Percentiles rank a stretch among this genome's conserved stretches.
phyloP scores from a whole-genome alignment of 345 rosid species.

The Erysimum cheiranthoides region DNA sequence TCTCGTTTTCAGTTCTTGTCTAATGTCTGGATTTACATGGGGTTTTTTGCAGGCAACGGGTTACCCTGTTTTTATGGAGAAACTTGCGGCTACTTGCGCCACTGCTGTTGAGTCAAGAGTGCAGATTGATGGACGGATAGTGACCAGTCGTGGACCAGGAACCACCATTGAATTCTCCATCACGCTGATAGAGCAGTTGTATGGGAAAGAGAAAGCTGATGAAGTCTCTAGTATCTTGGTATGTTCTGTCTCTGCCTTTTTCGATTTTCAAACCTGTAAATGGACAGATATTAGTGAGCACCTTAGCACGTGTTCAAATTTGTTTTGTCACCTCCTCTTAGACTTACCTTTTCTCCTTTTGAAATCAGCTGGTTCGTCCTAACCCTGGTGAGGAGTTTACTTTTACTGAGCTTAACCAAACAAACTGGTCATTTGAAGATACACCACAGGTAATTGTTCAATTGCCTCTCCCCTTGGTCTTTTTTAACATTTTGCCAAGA shows the following conservation, averaged over 20 bases:
- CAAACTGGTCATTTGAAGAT: conserved; percentile 65
- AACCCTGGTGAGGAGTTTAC: conserved; percentile 80
- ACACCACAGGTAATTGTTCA: conserved; percentile 63
- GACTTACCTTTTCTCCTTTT: conserved; percentile 23
- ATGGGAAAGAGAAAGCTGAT: conserved; percentile 75
- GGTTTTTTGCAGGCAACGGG: conserved; percentile 74
- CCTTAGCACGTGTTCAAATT: conserved; percentile 3
- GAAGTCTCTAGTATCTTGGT: conserved; percentile 82
- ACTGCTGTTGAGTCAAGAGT: conserved; percentile 85
- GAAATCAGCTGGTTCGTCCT: conserved; percentile 68
- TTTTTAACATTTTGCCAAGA: neutral
- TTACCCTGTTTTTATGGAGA: conserved; percentile 85
- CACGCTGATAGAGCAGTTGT: conserved; percentile 71
- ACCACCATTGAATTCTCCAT: conserved; percentile 90
- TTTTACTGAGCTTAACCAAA: conserved; percentile 72
- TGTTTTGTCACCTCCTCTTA: conserved; percentile 1
- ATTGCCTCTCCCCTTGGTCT: conserved; percentile 6
- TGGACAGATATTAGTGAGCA: neutral
- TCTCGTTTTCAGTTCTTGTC: neutral
- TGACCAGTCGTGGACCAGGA: conserved; percentile 91
- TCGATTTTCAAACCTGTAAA: neutral
- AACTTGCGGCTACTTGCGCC: conserved; percentile 65
- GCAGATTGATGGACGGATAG: conserved; percentile 70
- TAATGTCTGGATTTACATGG: conserved; percentile 10
- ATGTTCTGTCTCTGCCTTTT: conserved; percentile 29